A percentile compares a stretch with the other conserved stretches of the same genome.
Evolutionary conservation across 2,329 filamentous ascomycete genomes (phyloP).

Genomic region (Fusarium sarcochroum): DNA sequence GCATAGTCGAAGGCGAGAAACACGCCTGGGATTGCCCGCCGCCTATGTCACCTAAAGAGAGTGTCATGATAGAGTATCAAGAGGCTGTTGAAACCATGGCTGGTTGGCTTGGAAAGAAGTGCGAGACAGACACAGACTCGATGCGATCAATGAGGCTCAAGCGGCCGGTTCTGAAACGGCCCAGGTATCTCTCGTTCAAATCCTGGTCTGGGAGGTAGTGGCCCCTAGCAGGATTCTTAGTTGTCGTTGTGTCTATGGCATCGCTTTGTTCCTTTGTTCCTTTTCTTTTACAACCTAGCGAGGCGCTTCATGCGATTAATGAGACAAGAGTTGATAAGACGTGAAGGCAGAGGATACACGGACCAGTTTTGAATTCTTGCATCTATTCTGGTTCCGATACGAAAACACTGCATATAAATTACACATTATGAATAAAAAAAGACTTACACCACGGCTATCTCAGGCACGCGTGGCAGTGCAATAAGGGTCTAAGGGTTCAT

Average conservation of each 20-base stretch:
- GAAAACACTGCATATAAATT: slow-evolving; percentile 11
- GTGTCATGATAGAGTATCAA: slow-evolving; percentile 62
- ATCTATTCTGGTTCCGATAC: slow-evolving; percentile 8
- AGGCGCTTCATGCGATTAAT: slow-evolving; percentile 30
- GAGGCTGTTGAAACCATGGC: slow-evolving; percentile 59
- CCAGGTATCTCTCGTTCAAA: slow-evolving; percentile 51
- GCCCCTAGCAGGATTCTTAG: slow-evolving; percentile 15
- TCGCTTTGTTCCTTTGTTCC: slow-evolving; percentile 7
- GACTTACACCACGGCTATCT: not conserved
- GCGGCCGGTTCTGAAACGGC: slow-evolving; percentile 51
- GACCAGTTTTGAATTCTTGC: slow-evolving; percentile 5
- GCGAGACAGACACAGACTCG: slow-evolving; percentile 56
- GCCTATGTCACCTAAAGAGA: slow-evolving; percentile 60
- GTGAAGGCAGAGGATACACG: not conserved
- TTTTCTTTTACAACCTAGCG: slow-evolving; percentile 24
- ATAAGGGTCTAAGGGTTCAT: slow-evolving; percentile 2
- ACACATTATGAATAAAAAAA: slow-evolving; percentile 28
- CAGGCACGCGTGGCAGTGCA: slow-evolving; percentile 18
- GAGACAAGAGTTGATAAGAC: slow-evolving; percentile 17
- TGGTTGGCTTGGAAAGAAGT: slow-evolving; percentile 57
- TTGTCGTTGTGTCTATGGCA: not conserved
- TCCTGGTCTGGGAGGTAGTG: slow-evolving; percentile 52
- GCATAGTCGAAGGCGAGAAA: slow-evolving; percentile 62
- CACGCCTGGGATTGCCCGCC: slow-evolving; percentile 66
- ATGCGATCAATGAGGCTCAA: slow-evolving; percentile 54